A percentile compares a stretch with the other conserved stretches of the same genome.
Evolutionary conservation across 805 yeast species (phyloP).

Genomic region (Deakozyma indianensis): DNA sequence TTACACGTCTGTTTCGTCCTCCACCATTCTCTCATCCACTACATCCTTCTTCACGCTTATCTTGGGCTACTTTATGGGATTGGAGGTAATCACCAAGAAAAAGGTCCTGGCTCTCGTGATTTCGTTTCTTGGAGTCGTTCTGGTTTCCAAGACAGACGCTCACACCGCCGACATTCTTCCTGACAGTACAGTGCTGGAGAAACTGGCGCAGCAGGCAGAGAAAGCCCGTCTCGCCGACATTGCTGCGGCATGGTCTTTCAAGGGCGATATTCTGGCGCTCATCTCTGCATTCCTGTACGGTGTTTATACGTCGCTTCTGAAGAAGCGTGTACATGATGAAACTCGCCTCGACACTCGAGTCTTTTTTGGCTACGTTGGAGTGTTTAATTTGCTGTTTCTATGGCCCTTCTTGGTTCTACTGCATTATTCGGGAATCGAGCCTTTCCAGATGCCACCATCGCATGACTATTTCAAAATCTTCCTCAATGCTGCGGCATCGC

Average conservation of each 20-base stretch:
- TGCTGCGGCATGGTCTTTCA: conserved; percentile 22
- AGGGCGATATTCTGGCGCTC: conserved; percentile 72
- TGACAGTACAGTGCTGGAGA: conserved; percentile 9
- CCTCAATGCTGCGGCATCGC: conserved; percentile 61
- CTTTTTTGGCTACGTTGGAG: conserved; percentile 91
- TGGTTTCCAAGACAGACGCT: conserved; percentile 48
- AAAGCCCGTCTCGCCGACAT: conserved; percentile 4
- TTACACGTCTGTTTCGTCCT: conserved; percentile 87
- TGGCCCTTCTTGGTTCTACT: conserved; percentile 75
- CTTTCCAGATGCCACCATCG: conserved; percentile 54
- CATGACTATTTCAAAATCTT: conserved; percentile 39
- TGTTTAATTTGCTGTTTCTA: conserved; percentile 54
- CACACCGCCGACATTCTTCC: conserved; percentile 2
- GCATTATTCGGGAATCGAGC: conserved; percentile 50
- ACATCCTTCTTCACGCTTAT: conserved; percentile 85
- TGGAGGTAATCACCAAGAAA: conserved; percentile 50
- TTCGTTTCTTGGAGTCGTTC: conserved; percentile 63
- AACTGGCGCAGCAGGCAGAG: neutral
- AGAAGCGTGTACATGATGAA: conserved; percentile 59
- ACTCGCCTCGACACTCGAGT: conserved; percentile 67
- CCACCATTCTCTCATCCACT: conserved; percentile 84
- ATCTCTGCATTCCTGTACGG: conserved; percentile 86
- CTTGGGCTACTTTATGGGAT: conserved; percentile 57
- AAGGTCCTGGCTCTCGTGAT: conserved; percentile 59
- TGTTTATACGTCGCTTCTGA: conserved; percentile 72